Evolutionary conservation across 768 basidiomycete genomes (phyloP).

Genomic region (Clathrus columnatus): DNA sequence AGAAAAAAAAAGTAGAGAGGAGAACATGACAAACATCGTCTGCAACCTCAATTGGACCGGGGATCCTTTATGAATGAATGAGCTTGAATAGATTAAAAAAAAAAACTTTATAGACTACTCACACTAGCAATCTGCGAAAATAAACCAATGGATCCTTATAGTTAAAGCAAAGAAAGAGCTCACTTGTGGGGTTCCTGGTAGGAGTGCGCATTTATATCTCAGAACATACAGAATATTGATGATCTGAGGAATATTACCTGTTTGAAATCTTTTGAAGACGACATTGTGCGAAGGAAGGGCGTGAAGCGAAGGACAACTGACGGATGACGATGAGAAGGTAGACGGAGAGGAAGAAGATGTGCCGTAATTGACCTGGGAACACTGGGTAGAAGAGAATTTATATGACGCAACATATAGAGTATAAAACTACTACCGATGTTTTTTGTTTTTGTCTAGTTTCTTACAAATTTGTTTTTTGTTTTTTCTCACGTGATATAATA

Average conservation of each 20-base stretch:
- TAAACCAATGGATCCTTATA: constrained; percentile 18
- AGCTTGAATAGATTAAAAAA: constrained; percentile 11
- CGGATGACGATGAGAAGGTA: background rate
- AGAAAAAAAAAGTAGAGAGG: background rate
- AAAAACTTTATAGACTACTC: constrained; percentile 17
- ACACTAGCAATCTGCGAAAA: constrained; percentile 41
- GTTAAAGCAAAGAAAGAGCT: constrained; percentile 19
- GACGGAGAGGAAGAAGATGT: no score
- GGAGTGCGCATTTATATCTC: no score
- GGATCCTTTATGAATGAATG: constrained; percentile 37
- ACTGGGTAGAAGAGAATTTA: background rate
- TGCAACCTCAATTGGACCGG: constrained; percentile 54
- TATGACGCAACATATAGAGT: constrained; percentile 3
- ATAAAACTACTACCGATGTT: background rate
- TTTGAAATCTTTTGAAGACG: background rate
- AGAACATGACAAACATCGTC: constrained; percentile 38
- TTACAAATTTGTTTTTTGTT: background rate
- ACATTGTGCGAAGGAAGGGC: constrained; percentile 2
- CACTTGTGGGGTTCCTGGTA: constrained; percentile 43
- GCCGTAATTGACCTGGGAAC: no score
- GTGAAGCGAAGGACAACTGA: background rate
- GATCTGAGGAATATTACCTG: background rate
- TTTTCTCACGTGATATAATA: background rate
- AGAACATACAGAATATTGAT: no score
- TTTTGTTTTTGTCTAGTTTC: no score